Conservation (phyloP, 148 eudicot genomes). For the Simmondsia chinensis region DNA sequence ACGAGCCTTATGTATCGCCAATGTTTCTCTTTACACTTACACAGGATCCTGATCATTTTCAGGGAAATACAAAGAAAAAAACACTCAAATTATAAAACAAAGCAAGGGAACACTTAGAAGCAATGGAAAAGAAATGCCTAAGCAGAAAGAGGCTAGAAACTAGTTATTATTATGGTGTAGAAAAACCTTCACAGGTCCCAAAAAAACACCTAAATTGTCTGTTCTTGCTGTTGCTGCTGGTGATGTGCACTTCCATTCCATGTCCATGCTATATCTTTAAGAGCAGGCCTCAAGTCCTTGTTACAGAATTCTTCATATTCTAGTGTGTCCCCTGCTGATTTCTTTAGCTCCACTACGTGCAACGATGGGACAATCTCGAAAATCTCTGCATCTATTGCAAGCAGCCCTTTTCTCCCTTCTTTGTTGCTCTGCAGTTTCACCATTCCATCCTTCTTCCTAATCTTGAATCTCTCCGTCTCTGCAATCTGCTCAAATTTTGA, state of each 20-base stretch:
- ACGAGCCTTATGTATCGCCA: too few relatives aligned
- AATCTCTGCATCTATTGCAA: conserved; percentile 69
- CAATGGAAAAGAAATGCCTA: too few relatives aligned
- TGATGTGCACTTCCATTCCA: conserved; percentile 32
- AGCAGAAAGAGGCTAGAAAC: too few relatives aligned
- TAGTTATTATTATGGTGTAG: too few relatives aligned
- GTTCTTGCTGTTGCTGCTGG: conserved; percentile 3
- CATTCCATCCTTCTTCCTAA: conserved; percentile 45
- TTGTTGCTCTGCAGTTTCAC: conserved; percentile 54
- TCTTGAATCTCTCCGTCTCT: conserved; percentile 24
- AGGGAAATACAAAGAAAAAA: too few relatives aligned
- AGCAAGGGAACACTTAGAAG: too few relatives aligned
- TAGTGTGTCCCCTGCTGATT: conserved; percentile 59
- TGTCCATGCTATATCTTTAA: conserved; percentile 57
- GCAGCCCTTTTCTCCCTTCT: conserved; percentile 60
- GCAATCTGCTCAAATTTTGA: conserved; percentile 63
- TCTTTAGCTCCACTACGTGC: conserved; percentile 74
- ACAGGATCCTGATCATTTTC: too few relatives aligned
- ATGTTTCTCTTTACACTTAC: too few relatives aligned
- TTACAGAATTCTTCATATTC: conserved; percentile 56
- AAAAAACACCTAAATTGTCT: neutral
- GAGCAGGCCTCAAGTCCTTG: conserved; percentile 54
- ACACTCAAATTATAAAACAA: too few relatives aligned
- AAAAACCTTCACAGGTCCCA: too few relatives aligned
- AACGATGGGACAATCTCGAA: conserved; percentile 72